Base-by-base conservation (phyloP, 1,139 yeast genomes). In the Lodderomyces elongisporus region DNA sequence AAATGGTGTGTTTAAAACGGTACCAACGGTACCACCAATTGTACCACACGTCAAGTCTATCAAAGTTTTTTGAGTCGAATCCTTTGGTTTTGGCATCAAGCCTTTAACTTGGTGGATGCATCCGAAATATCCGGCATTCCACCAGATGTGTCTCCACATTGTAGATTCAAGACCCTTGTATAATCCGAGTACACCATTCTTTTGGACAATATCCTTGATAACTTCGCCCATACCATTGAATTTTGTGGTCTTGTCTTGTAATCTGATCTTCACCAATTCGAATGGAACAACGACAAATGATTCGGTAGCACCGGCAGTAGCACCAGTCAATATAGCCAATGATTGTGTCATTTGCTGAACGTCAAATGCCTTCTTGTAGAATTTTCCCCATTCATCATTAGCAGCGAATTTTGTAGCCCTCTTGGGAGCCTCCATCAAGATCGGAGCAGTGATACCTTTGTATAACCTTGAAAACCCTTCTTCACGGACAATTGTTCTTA, bases 81-180 rank as follows among this genome's bases (percentile, higher is more conserved):
- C 72, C 44, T 77, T 74, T 31, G 96, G 88, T 58, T 74, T 66
- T 47, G 97, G 97, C 67, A 93, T 70, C 46, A 85, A 47, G 6
- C 69, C 56, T 61, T 95, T 77, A 39, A 87, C 82, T 65, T 87
- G 95, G 75, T 79, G 85, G 51, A 91, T 91, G 48, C 84, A 78
- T 43, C 99, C 98, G 56, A 91, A 91, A 67, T 93, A 91, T 40
- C 98, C 98, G 31, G 96, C 96, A 60, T 93, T 91, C 99, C 99
- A 91, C 45, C 79, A 68, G 43, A 85, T 75, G 58, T 91, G 98
- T 74, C 99, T 84, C 95, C 96, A 89, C 58, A 93, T 64, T 14
- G 98, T 91, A 16, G 96, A 89, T 66, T 91, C 99, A 48, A 91
- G 68, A 41, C 99, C 99, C 56, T 87, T 88, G 64, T 91, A 91